These are phyloP conservation scores for Agapanthus africanus DNA, from an alignment of 106 monocot species.

Conservation along the genomic window DNA sequence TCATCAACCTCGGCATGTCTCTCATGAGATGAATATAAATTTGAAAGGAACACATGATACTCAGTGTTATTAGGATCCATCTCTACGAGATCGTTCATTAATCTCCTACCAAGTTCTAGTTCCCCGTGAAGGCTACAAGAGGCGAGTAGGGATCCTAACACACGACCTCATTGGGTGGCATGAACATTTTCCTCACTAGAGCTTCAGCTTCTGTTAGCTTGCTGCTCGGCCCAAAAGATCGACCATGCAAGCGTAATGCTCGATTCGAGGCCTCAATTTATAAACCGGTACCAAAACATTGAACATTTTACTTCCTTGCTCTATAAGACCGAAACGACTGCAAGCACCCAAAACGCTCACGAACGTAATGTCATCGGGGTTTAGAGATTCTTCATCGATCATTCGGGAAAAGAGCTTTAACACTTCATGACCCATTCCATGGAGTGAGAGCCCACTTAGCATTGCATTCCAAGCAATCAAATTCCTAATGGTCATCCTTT, in stretches of 20 bases:
- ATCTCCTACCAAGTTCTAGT: slow-evolving; percentile 24
- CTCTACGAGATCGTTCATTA: slow-evolving; percentile 36
- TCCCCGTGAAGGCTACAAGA: slow-evolving; percentile 45
- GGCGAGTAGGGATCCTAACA: slow-evolving; percentile 64
- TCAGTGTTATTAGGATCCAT: slow-evolving; percentile 34
- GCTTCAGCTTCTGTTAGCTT: slow-evolving; percentile 49
- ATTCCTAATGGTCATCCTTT: slow-evolving; percentile 23
- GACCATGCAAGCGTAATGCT: slow-evolving; percentile 71
- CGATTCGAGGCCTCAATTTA: slow-evolving; percentile 36
- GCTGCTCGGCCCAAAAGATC: slow-evolving; percentile 61
- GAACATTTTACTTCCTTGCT: slow-evolving; percentile 38
- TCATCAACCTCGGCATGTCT: slow-evolving; percentile 27
- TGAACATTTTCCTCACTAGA: slow-evolving; percentile 44
- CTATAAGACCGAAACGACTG: slow-evolving; percentile 48
- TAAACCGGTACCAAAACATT: slow-evolving; percentile 15
- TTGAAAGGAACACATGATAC: slow-evolving; percentile 48
- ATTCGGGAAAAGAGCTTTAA: slow-evolving; percentile 31
- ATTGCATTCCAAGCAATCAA: slow-evolving; percentile 63
- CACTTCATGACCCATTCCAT: slow-evolving; percentile 39
- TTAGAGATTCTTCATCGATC: slow-evolving; percentile 14
- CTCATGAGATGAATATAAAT: slow-evolving; percentile 27
- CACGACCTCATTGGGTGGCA: slow-evolving; percentile 61
- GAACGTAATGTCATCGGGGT: slow-evolving; percentile 65
- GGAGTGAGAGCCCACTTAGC: slow-evolving; percentile 50
- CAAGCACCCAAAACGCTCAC: slow-evolving; percentile 56